These are phyloP conservation scores for Pachysandra terminalis DNA, from an alignment of 164 flowering plant species.

Conservation along the genomic window DNA sequence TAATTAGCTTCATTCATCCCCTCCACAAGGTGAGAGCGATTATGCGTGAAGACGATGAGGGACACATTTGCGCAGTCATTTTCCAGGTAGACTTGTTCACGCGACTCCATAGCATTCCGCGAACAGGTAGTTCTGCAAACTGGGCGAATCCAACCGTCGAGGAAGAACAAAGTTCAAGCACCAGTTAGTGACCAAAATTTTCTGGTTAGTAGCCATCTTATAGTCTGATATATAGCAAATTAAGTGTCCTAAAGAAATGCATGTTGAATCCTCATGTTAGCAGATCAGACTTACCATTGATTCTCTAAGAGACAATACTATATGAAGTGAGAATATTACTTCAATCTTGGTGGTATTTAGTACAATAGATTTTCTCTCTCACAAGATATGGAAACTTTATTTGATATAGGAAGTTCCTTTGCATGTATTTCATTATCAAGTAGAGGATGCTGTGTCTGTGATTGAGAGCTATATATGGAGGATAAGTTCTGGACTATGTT, in stretches of 20 bases:
- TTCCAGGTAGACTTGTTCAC: slow-evolving; percentile 48
- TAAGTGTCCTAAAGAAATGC: background rate
- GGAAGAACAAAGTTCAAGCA: slow-evolving; percentile 5
- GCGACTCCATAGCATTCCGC: slow-evolving; percentile 42
- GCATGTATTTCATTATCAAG: too few species aligned
- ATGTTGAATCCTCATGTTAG: background rate
- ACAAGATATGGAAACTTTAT: too few species aligned
- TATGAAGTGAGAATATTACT: too few species aligned
- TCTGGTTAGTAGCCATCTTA: background rate
- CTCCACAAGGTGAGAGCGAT: slow-evolving; percentile 42
- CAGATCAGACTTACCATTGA: background rate
- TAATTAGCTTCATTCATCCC: slow-evolving; percentile 54
- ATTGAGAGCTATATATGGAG: too few species aligned
- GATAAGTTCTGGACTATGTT: too few species aligned
- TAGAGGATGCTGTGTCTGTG: too few species aligned
- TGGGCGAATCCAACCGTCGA: slow-evolving; percentile 33
- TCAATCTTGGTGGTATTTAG: too few species aligned
- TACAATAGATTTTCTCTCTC: too few species aligned
- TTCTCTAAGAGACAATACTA: background rate
- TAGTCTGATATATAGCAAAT: background rate
- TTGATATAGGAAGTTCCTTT: too few species aligned
- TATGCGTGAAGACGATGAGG: slow-evolving; percentile 30
- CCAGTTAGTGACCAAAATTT: background rate
- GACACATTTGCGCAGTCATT: slow-evolving; percentile 24
- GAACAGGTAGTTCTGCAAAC: slow-evolving; percentile 43